Percentiles rank a stretch among this genome's conserved stretches.
phyloP scores from a whole-genome alignment of 2,329 filamentous ascomycete species.

The Cladosporium cucumerinum region DNA sequence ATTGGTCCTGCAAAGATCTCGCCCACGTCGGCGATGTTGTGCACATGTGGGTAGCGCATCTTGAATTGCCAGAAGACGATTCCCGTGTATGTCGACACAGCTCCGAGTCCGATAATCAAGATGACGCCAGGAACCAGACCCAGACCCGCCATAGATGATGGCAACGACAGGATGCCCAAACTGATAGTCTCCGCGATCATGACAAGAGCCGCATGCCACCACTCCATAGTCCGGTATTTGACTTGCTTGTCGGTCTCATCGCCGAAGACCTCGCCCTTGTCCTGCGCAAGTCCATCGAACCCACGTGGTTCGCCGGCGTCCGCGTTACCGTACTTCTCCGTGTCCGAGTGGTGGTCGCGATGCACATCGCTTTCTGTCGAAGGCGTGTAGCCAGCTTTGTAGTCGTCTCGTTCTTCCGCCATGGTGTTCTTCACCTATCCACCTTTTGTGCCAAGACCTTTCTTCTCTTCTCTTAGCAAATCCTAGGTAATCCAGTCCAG shows the following conservation, averaged over 20 bases:
- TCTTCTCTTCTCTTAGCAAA: background rate
- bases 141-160: slow-evolving; percentile 51
- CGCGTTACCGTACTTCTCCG: slow-evolving; percentile 3
- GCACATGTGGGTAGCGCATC: slow-evolving; percentile 47
- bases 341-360: background rate
- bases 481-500: background rate
- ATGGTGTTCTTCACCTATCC: background rate
- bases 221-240: slow-evolving; percentile 51
- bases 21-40: slow-evolving; percentile 66
- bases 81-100: slow-evolving; percentile 59
- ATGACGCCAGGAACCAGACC: slow-evolving; percentile 55
- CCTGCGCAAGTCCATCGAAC: slow-evolving; percentile 7
- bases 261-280: slow-evolving; percentile 10
- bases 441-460: background rate
- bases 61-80: slow-evolving; percentile 61
- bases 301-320: slow-evolving; percentile 3
- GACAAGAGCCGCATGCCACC: slow-evolving; percentile 43
- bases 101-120: slow-evolving; percentile 52
- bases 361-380: slow-evolving; percentile 9
- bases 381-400: slow-evolving; percentile 6
- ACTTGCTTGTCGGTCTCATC: slow-evolving; percentile 33
- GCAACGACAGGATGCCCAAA: slow-evolving; percentile 55
- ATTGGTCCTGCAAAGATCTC: slow-evolving; percentile 58
- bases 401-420: background rate
- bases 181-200: slow-evolving; percentile 60